phyloP scores from a whole-genome alignment of 139 green algal genomes.

The Axilococcus clingmanii region DNA sequence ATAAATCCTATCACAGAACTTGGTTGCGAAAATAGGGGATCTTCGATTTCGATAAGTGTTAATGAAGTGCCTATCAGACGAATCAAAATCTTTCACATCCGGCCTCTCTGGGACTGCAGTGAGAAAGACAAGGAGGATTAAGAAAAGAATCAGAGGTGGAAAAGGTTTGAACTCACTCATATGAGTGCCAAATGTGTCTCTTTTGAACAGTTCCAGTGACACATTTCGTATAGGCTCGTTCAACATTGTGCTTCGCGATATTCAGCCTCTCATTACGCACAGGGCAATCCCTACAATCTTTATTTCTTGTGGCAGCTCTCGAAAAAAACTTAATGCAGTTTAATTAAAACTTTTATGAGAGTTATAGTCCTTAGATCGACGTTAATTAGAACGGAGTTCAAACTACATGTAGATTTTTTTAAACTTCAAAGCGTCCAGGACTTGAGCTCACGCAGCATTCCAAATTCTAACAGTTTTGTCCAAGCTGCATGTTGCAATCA shows the following conservation, averaged over 20 bases:
- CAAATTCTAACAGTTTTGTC: constrained; percentile 65
- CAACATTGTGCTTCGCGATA: not conserved
- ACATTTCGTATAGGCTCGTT: not conserved
- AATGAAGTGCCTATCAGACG: not conserved
- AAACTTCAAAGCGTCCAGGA: not conserved
- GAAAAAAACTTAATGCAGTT: not conserved
- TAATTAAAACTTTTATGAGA: not conserved
- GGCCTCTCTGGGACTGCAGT: constrained; percentile 1
- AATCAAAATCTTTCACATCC: constrained; percentile 1
- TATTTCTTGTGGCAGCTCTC: no score
- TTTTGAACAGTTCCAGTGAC: not conserved
- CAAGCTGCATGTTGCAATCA: constrained; percentile 32
- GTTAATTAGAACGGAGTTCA: not conserved
- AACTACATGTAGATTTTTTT: not conserved
- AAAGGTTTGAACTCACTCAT: not conserved
- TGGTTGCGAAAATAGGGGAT: not conserved
- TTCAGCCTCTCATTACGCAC: not conserved
- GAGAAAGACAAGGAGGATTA: not conserved
- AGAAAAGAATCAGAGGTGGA: not conserved
- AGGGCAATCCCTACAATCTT: not conserved
- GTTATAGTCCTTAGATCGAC: not conserved
- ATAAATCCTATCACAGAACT: constrained; percentile 1
- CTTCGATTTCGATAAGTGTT: not conserved
- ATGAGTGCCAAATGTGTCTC: not conserved
- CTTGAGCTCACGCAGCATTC: not conserved